Evolutionary conservation across 257 asterid genomes (phyloP).

Genomic region (Ballota nigra): DNA sequence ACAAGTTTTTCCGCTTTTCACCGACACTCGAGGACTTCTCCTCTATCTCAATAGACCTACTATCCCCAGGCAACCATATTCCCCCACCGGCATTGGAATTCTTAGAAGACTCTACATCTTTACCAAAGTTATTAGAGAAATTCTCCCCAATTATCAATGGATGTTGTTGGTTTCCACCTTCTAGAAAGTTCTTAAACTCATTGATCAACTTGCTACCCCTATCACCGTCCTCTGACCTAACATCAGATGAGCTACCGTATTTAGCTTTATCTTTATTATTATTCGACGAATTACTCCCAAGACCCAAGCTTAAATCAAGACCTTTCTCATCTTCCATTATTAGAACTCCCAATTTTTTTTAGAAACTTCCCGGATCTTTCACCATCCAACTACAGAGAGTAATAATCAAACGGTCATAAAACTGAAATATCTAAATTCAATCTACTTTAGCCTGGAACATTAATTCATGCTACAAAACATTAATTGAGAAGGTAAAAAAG

Average conservation of each 20-base stretch:
- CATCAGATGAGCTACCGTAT: constrained; percentile 60
- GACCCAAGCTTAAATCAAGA: constrained; percentile 80
- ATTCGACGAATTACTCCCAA: constrained; percentile 50
- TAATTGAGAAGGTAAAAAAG: background rate
- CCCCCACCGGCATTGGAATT: constrained; percentile 53
- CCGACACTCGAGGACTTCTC: constrained; percentile 53
- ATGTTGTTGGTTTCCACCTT: constrained; percentile 73
- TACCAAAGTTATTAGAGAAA: constrained; percentile 43
- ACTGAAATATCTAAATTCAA: background rate
- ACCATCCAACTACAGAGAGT: constrained; percentile 7
- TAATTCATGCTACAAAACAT: background rate
- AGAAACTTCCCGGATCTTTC: constrained; percentile 4
- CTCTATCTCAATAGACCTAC: constrained; percentile 50
- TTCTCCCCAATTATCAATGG: constrained; percentile 50
- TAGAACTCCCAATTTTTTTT: constrained; percentile 4
- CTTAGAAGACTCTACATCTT: constrained; percentile 57
- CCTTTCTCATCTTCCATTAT: constrained; percentile 77
- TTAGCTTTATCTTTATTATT: constrained; percentile 38
- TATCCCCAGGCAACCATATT: constrained; percentile 53
- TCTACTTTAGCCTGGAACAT: background rate
- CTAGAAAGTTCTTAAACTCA: constrained; percentile 88
- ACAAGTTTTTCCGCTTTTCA: constrained; percentile 64
- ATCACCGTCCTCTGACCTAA: constrained; percentile 60
- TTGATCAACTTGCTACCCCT: constrained; percentile 78
- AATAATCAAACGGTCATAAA: background rate